These are phyloP conservation scores for Blastocrithidia nonstop DNA, from an alignment of 208 protist genomes.

Conservation along the genomic window DNA sequence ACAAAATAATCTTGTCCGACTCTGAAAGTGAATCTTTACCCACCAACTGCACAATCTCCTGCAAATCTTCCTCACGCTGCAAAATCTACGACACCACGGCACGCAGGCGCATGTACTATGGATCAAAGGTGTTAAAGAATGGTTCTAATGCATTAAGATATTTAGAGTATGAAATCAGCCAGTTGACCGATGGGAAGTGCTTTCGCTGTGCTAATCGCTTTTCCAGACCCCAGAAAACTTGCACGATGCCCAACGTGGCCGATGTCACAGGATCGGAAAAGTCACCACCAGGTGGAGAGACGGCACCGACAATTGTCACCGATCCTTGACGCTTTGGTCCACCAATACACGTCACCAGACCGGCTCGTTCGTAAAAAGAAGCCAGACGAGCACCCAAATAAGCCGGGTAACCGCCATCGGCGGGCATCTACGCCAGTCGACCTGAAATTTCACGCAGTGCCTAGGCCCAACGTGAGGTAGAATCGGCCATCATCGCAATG, in stretches of 20 bases:
- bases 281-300: slow-evolving; percentile 99
- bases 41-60: slow-evolving; percentile 99
- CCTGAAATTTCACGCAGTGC: slow-evolving; percentile 99
- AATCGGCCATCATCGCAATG: slow-evolving; percentile 99
- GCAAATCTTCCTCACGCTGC: slow-evolving; percentile 98
- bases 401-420: slow-evolving; percentile 98
- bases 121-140: slow-evolving; percentile 94
- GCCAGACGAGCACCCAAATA: slow-evolving; percentile 98
- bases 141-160: slow-evolving; percentile 95
- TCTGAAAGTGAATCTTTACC: slow-evolving; percentile 99
- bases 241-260: slow-evolving; percentile 98
- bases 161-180: slow-evolving; percentile 99
- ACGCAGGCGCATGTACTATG: slow-evolving; percentile 92
- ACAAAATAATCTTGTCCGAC: slow-evolving; percentile 98
- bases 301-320: slow-evolving; percentile 99
- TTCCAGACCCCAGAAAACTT: slow-evolving; percentile 99
- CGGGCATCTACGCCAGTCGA: slow-evolving; percentile 99
- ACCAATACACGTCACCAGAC: slow-evolving; percentile 92
- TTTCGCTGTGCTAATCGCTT: slow-evolving; percentile 99
- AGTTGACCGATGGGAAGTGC: slow-evolving; percentile 99
- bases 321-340: slow-evolving; percentile 93
- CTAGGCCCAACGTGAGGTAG: slow-evolving; percentile 99
- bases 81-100: slow-evolving; percentile 92
- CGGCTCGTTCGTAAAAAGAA: slow-evolving; percentile 99
- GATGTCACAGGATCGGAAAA: slow-evolving; percentile 99